These are phyloP conservation scores for Trifolium repens DNA, from an alignment of 306 rosid species.

Conservation along the genomic window DNA sequence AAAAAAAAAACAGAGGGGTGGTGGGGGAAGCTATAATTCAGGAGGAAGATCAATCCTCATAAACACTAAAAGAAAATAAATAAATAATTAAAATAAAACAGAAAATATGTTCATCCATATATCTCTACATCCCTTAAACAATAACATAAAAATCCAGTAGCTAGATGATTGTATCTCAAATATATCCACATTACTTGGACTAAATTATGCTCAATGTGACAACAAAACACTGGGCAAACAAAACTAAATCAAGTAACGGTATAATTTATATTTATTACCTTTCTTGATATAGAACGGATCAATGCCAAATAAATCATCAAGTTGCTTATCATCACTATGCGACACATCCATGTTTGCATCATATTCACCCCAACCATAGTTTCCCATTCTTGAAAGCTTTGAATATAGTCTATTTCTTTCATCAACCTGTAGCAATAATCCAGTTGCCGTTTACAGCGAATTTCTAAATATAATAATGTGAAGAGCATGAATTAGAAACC, in stretches of 20 bases:
- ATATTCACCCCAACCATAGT: constrained; percentile 77
- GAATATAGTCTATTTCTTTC: constrained; percentile 42
- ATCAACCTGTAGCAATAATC: constrained; percentile 54
- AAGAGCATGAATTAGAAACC: constrained; percentile 8
- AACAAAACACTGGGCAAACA: constrained; percentile 21
- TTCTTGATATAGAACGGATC: constrained; percentile 76
- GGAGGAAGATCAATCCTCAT: not conserved
- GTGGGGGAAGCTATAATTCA: not conserved
- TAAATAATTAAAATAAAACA: constrained; percentile 1
- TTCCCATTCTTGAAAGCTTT: constrained; percentile 63
- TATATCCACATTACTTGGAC: not conserved
- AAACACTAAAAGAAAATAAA: constrained; percentile 1
- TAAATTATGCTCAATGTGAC: not conserved
- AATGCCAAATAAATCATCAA: constrained; percentile 64
- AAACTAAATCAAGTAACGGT: constrained; percentile 13
- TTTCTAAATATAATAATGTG: not conserved
- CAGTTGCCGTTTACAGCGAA: constrained; percentile 20
- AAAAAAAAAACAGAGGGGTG: not conserved
- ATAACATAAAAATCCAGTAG: not conserved
- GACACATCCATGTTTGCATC: constrained; percentile 43
- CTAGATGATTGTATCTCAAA: constrained; percentile 13
- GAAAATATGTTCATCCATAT: not conserved
- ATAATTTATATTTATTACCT: constrained; percentile 51
- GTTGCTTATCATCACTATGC: constrained; percentile 43
- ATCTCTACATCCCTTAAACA: not conserved